A percentile compares a stretch with the other conserved stretches of the same genome.
These are phyloP conservation scores for Globisporangium parvum DNA, from an alignment of 352 stramenopile genomes.

Conservation along the genomic window DNA sequence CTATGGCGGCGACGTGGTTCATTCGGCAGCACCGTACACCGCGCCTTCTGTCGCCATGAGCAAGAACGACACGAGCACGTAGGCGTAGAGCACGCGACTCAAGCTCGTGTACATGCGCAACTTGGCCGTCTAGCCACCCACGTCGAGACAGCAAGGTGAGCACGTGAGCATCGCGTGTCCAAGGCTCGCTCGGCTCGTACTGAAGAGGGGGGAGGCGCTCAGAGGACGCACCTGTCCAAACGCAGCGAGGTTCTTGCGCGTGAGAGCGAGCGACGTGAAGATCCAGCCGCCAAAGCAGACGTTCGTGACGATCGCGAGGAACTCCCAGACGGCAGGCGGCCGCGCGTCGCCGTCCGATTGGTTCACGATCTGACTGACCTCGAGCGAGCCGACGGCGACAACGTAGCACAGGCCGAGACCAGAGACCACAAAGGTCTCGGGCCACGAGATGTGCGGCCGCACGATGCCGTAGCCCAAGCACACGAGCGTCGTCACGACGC, in stretches of 20 bases:
- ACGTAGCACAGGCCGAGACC: slow-evolving; percentile 80
- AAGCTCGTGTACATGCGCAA: slow-evolving; percentile 69
- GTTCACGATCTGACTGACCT: slow-evolving; percentile 77
- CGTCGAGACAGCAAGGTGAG: background rate
- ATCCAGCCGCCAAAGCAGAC: slow-evolving; percentile 83
- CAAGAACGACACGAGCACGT: slow-evolving; percentile 65
- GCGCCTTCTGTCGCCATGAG: slow-evolving; percentile 71
- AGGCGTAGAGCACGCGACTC: slow-evolving; percentile 45
- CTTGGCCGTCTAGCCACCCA: slow-evolving; percentile 51
- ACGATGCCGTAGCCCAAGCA: slow-evolving; percentile 81
- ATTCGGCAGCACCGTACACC: slow-evolving; percentile 41
- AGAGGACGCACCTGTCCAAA: slow-evolving; percentile 56
- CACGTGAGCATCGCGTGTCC: background rate
- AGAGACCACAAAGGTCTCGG: slow-evolving; percentile 68
- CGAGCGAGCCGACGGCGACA: slow-evolving; percentile 63
- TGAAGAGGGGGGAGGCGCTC: too few species aligned
- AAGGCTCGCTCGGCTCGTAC: background rate
- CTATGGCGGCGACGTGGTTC: background rate
- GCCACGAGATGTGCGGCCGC: slow-evolving; percentile 59
- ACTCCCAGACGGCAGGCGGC: slow-evolving; percentile 69
- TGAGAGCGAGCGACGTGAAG: slow-evolving; percentile 72
- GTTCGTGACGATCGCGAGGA: slow-evolving; percentile 74
- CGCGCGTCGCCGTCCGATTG: slow-evolving; percentile 59
- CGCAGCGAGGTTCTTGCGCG: slow-evolving; percentile 67
- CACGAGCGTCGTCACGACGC: slow-evolving; percentile 70